Base-by-base conservation (phyloP, 2,329 filamentous ascomycete genomes). In the Phyllosticta capitalensis region DNA sequence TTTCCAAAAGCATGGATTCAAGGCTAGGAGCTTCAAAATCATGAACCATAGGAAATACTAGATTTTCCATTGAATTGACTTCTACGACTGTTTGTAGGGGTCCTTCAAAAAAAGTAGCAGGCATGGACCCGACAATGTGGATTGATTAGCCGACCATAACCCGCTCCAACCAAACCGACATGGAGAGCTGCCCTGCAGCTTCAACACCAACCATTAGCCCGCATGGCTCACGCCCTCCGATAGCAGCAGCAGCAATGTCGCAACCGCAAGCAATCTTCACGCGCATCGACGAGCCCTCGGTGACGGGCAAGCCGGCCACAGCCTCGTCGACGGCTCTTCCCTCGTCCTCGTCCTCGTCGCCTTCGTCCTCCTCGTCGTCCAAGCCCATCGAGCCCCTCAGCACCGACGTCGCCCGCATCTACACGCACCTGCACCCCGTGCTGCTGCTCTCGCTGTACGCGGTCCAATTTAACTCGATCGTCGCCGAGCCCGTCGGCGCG, bases 401-500 rank as follows among this genome's bases (percentile, higher is more conserved):
- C 26, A 79, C 73, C 22, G 68, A 75, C n/a, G 63, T 76, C 20
- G 79, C 82, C 2, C 77, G 74, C 55, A 69, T 81, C 21, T 81
- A 87, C 68, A 83, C 86, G 12, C 80, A 89, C 67, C 72, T 84
- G 20, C 88, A 95, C 65, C 86, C 89, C 0, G 72, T 81, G 24
- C 73, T 90, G 10, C 78, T 95, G 28, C 79, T 89, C 28, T 80
- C 79, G 9, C 73, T 87, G 38, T 85, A 87, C 68, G 79, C 81
- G 52, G 68, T 82, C 63, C 81, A 81, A 48, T 92, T 95, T 72
- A 70, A 75, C 38, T 75, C 79, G 19, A 78, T 95, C 24, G 87
- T 95, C 26, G 76, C 79, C 17, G 82, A 92, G 64, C 89, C 91
- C 0, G 81, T 87, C 2, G 73, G 79, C 17, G 81, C 86, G 6